Evolutionary conservation across 257 asterid genomes (phyloP), one percentile per base, ranked within the genome.

Genomic region (Solanum dulcamara): DNA sequence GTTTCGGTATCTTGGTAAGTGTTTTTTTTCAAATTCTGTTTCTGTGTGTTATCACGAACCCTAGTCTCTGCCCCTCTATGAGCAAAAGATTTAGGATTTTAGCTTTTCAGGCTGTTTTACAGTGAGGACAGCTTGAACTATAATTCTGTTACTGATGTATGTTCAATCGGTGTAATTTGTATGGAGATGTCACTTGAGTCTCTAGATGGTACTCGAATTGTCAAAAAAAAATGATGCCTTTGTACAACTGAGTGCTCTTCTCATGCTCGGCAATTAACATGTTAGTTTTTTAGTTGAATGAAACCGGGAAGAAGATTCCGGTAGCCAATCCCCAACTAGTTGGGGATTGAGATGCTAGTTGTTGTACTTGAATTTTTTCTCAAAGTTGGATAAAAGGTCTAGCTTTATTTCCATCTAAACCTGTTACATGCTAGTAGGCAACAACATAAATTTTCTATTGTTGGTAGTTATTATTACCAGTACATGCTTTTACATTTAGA

Each of bases 1-100:
- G 85, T 64, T 67, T 62, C 77, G 62, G n/a, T 79, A 55, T 81
- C 84, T 85, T 62, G 64, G 91, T 90, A 88, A 90, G 92, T 88
- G 83, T 70, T 37, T 72, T 30, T 13, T 24, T 2, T 11, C 18
- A 20, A 59, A 38, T 24, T 82, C 33, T 17, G 77, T 64, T 59
- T 38, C 10, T 20, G 35, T 59, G 37, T 46, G 13, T 33, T 60
- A 81, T 82, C 85, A 51, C 79, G 30, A 89, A 84, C 90, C 91
- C 89, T 87, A 87, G 30, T 83, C 30, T 22, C 50, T 57, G 15
- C 15, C 18, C 46, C 80, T 81, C 38, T 81, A 32, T 51, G 14
- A 32, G 20, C 64, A 18, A 11, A n/a, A 64, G 33, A 30, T 66
- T 83, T 18, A 33, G 13, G 81, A 15, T 44, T 46, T 18, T 74